These are phyloP conservation scores for Globisporangium barbulae DNA, from an alignment of 352 stramenopile genomes.

Conservation along the genomic window DNA sequence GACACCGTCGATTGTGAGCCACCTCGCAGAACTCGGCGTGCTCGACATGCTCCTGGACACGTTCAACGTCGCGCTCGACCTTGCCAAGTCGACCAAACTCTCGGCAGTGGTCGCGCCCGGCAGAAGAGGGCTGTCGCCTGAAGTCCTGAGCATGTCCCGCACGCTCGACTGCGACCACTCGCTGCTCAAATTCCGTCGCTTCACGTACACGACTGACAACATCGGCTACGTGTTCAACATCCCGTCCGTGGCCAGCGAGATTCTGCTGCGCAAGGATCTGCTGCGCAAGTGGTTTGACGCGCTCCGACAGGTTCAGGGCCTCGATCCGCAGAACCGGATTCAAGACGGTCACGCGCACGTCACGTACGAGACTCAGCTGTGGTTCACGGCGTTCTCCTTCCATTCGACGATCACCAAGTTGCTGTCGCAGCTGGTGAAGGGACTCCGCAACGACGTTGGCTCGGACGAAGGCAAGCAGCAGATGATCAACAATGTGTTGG, in stretches of 20 bases:
- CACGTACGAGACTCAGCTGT: slow-evolving; percentile 93
- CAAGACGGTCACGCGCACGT: slow-evolving; percentile 87
- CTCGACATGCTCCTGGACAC: slow-evolving; percentile 75
- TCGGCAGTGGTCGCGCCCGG: slow-evolving; percentile 24
- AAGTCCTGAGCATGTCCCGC: slow-evolving; percentile 24
- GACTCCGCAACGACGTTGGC: slow-evolving; percentile 54
- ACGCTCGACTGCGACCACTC: slow-evolving; percentile 89
- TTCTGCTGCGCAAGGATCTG: slow-evolving; percentile 52
- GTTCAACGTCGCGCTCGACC: slow-evolving; percentile 71
- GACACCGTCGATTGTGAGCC: slow-evolving; percentile 84
- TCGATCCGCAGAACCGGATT: slow-evolving; percentile 75
- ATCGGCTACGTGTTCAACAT: slow-evolving; percentile 96
- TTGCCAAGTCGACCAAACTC: slow-evolving; percentile 48
- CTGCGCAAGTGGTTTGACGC: slow-evolving; percentile 70
- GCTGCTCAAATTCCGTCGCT: slow-evolving; percentile 91
- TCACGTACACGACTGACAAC: slow-evolving; percentile 91
- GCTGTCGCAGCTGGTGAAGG: slow-evolving; percentile 56
- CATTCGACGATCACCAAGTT: slow-evolving; percentile 70
- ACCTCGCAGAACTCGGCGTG: slow-evolving; percentile 55
- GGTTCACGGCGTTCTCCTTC: slow-evolving; percentile 93
- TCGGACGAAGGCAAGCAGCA: slow-evolving; percentile 31
- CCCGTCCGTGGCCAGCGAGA: slow-evolving; percentile 57
- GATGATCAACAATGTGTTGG: slow-evolving; percentile 73
- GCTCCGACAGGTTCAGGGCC: slow-evolving; percentile 70
- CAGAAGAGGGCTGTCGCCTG: slow-evolving; percentile 19